Conservation (phyloP, 257 asterid genomes). For the Lithospermum erythrorhizon region DNA sequence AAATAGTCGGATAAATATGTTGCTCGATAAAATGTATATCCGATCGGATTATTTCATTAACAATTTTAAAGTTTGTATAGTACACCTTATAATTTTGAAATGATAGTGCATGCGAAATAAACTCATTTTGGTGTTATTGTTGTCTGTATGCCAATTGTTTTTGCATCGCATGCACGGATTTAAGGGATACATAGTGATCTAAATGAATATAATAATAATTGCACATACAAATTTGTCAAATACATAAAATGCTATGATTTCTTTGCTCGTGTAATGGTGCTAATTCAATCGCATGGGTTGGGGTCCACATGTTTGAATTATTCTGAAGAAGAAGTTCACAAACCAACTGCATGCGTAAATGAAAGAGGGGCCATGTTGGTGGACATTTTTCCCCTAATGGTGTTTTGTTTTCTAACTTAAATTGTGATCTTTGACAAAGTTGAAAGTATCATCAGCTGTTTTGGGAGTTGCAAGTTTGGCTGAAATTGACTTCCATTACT, state of each 20-base stretch:
- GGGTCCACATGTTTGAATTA: slow-evolving; percentile 31
- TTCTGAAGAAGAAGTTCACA: slow-evolving; percentile 11
- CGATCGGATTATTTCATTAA: not conserved
- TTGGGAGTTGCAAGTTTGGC: no score
- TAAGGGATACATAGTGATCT: slow-evolving; percentile 6
- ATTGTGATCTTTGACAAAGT: no score
- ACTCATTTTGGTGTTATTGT: slow-evolving; percentile 7
- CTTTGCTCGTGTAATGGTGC: slow-evolving; percentile 6
- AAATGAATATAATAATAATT: no score
- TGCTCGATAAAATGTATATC: no score
- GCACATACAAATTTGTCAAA: no score
- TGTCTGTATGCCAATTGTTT: slow-evolving; percentile 23
- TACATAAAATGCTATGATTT: slow-evolving; percentile 3
- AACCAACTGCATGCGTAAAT: slow-evolving; percentile 21
- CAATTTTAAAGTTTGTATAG: no score
- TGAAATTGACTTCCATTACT: no score
- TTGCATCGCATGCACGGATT: slow-evolving; percentile 33
- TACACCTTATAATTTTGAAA: not conserved
- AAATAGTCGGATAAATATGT: no score
- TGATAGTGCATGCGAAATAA: not conserved
- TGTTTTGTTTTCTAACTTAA: slow-evolving; percentile 3
- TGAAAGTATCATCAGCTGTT: no score
- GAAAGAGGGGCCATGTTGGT: not conserved
- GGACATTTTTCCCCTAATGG: not conserved
- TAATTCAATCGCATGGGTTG: not conserved